Base-by-base conservation (phyloP, 768 basidiomycete genomes). In the Podaxis sp. region DNA sequence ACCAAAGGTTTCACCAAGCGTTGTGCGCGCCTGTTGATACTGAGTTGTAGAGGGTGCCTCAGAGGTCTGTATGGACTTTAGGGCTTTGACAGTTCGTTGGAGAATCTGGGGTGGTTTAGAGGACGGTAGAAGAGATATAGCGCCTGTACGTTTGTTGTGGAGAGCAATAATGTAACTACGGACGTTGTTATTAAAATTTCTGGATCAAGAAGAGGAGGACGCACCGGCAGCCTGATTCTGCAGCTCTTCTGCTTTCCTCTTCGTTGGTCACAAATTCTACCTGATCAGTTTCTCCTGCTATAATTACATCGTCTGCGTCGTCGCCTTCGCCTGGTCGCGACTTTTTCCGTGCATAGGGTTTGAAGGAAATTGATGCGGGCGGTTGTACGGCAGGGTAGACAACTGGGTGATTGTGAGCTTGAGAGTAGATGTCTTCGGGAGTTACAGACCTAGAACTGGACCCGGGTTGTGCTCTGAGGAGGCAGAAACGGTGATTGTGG, bases 1-100 rank as follows among this genome's bases (percentile, higher is more conserved):
- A 22, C 96, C 96, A 66, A 99, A 99, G 1, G 91, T 86, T 73
- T 95, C 89, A 36, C 96, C 95, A 1, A 99, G 84, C n/a, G 85
- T 80, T 59, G 84, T 91, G 46, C 88, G 83, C 15, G 88, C 89
- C 56, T 87, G 82, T 44, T 82, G 76, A 62, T 83, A 86, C 63
- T 87, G 83, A 52, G 79, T 67, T 54, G 84, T 76, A 8, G 79
- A 74, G 15, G 86, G 82, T 7, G 82, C 82, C 12, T 79, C 75
- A 3, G 82, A 75, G 13, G 84, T 77, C 17, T 80, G 73, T 42
- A 87, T 77, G 38, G 82, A 81, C 74, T 95, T 95, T 52, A 96
- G 80, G 7, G 90, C 86, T 74, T 96, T 99, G 63, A 96, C 93
- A 24, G 87, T 84, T 42, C 88, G 89, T 3, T 86, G 80, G 28